Evolutionary conservation across 2,329 filamentous ascomycete species (phyloP).

Genomic region (Orbilia quercus): DNA sequence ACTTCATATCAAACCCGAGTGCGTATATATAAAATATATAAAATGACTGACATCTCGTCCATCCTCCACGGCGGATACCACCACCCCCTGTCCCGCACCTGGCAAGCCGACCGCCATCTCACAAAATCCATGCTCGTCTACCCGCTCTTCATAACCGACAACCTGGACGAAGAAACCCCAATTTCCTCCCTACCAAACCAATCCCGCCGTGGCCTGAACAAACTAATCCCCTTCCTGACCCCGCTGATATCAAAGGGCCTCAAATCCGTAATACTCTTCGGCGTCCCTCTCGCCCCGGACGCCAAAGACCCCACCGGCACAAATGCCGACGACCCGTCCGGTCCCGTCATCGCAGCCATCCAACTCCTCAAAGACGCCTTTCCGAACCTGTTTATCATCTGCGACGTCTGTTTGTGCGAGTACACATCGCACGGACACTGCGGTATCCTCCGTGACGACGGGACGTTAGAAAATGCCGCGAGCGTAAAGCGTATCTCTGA

Average conservation of each 20-base stretch:
- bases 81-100: slow-evolving; percentile 80
- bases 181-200: slow-evolving; percentile 94
- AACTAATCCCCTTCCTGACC: slow-evolving; percentile 82
- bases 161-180: slow-evolving; percentile 87
- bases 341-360: slow-evolving; percentile 89
- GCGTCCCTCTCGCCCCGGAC: slow-evolving; percentile 82
- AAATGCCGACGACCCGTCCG: slow-evolving; percentile 88
- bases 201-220: slow-evolving; percentile 84
- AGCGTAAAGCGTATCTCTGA: slow-evolving; percentile 95
- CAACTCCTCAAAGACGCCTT: slow-evolving; percentile 84
- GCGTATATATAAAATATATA: slow-evolving; percentile 4
- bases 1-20: background rate
- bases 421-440: slow-evolving; percentile 99
- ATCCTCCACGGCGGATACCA: slow-evolving; percentile 86
- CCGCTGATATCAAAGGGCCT: slow-evolving; percentile 90
- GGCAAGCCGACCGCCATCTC: slow-evolving; percentile 85
- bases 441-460: slow-evolving; percentile 92
- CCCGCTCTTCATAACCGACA: slow-evolving; percentile 94
- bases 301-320: slow-evolving; percentile 93
- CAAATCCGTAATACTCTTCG: slow-evolving; percentile 92
- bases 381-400: slow-evolving; percentile 88
- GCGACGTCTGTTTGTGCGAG: slow-evolving; percentile 97
- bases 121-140: slow-evolving; percentile 99
- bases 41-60: slow-evolving; percentile 75
- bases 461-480: slow-evolving; percentile 88